Conservation (phyloP, 2,329 filamentous ascomycete species). For the Fusarium haematococcum region DNA sequence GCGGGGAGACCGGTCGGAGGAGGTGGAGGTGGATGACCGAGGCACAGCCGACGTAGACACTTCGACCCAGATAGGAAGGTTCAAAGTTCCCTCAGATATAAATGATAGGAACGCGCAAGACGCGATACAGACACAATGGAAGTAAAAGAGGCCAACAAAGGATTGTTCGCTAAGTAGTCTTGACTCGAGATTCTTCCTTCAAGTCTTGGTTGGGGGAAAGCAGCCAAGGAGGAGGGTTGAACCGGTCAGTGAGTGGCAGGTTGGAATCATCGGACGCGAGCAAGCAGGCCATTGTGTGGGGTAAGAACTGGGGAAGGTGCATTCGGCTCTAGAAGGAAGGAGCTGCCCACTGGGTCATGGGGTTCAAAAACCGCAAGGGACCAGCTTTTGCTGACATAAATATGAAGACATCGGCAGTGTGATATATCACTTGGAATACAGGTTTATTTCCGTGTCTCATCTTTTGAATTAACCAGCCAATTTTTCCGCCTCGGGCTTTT, state of each 20-base stretch:
- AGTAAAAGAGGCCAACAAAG: neutral
- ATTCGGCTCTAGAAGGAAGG: conserved; percentile 9
- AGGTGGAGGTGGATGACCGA: conserved; percentile 25
- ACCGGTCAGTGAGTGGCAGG: conserved; percentile 18
- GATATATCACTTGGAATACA: neutral
- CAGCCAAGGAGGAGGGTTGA: conserved; percentile 27
- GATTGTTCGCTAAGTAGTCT: neutral
- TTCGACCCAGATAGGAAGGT: conserved; percentile 23
- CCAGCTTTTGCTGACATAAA: neutral
- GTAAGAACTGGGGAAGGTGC: conserved; percentile 39
- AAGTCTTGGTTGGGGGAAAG: conserved; percentile 19
- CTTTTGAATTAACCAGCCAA: neutral
- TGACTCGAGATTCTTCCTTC: conserved; percentile 1
- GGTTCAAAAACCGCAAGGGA: neutral
- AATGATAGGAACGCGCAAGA: neutral
- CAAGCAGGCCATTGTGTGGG: conserved; percentile 38
- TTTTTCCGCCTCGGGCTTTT: neutral
- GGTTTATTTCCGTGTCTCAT: neutral
- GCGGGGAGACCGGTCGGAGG: conserved; percentile 7
- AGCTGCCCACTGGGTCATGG: conserved; percentile 4
- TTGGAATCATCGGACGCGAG: conserved; percentile 21
- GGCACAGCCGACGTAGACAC: conserved; percentile 26
- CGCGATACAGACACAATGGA: neutral
- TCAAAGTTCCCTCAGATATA: neutral
- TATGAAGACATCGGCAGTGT: neutral